Evolutionary conservation across 1,284 basidiomycete genomes (phyloP).

Genomic region (Phellinidium pouzarii): DNA sequence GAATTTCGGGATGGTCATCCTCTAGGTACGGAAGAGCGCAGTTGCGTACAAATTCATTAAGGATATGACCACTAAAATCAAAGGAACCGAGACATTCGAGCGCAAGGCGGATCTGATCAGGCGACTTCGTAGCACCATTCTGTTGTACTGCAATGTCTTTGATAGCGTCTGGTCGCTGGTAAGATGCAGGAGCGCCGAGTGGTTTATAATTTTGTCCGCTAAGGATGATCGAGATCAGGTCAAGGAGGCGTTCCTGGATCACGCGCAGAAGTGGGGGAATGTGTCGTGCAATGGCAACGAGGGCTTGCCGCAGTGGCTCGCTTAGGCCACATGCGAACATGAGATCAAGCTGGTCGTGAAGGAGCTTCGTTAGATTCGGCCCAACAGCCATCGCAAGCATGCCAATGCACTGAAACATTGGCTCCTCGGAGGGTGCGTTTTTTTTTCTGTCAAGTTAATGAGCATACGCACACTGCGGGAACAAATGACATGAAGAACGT

Average conservation of each 20-base stretch:
- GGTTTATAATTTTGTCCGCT: constrained; percentile 82
- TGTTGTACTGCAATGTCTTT: constrained; percentile 53
- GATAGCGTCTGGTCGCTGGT: constrained; percentile 46
- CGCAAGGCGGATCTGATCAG: constrained; percentile 81
- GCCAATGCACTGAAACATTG: constrained; percentile 96
- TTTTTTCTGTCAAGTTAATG: constrained; percentile 58
- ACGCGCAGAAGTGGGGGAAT: constrained; percentile 90
- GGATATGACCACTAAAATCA: constrained; percentile 90
- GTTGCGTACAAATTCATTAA: constrained; percentile 94
- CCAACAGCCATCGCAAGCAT: constrained; percentile 96
- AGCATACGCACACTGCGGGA: constrained; percentile 19
- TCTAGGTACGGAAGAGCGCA: constrained; percentile 94
- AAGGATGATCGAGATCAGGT: constrained; percentile 74
- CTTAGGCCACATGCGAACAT: constrained; percentile 96
- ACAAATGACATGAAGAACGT: constrained; percentile 25
- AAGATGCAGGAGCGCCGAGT: constrained; percentile 67
- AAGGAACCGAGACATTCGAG: constrained; percentile 87
- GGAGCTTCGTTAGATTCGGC: constrained; percentile 89
- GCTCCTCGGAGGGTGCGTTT: constrained; percentile 89
- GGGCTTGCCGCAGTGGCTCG: constrained; percentile 81
- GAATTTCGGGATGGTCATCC: constrained; percentile 85
- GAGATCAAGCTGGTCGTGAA: constrained; percentile 94
- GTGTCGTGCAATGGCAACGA: constrained; percentile 81
- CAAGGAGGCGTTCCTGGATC: constrained; percentile 90
- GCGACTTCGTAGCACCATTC: constrained; percentile 49